A percentile compares a stretch with the other conserved stretches of the same genome.
Evolutionary conservation across 2,329 filamentous ascomycete species (phyloP).

Genomic region (Diaporthe vexans): DNA sequence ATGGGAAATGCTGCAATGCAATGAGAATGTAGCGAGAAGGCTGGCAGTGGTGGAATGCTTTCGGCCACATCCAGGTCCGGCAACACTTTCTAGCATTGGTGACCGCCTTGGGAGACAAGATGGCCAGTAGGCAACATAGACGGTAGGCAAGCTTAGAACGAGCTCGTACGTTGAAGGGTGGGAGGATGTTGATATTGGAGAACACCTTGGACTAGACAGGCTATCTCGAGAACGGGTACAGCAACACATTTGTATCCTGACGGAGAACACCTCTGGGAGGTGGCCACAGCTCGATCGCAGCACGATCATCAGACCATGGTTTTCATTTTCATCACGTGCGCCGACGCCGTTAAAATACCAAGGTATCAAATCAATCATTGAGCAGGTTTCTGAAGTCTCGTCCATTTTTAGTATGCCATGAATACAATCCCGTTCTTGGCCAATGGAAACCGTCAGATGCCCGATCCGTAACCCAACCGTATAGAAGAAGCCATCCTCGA

Average conservation of each 20-base stretch:
- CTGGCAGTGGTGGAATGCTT: neutral
- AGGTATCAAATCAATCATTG: conserved; percentile 42
- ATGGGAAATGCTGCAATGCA: no score
- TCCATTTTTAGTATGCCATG: conserved; percentile 47
- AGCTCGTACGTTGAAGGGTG: neutral
- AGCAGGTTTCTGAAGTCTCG: conserved; percentile 43
- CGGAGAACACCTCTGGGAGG: neutral
- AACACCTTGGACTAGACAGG: neutral
- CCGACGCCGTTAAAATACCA: conserved; percentile 41
- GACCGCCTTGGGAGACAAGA: neutral
- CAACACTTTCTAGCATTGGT: neutral
- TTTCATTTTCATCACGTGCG: conserved; percentile 41
- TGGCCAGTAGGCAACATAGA: no score
- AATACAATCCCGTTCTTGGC: conserved; percentile 46
- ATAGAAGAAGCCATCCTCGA: conserved; percentile 53
- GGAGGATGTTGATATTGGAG: neutral
- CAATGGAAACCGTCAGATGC: conserved; percentile 39
- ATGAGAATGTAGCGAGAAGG: no score
- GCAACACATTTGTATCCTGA: neutral
- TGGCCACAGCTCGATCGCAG: conserved; percentile 14
- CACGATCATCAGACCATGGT: conserved; percentile 25
- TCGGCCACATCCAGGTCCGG: no score
- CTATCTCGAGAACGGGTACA: neutral
- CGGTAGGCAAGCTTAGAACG: neutral
- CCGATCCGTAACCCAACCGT: conserved; percentile 47